Evolutionary conservation across 805 yeast genomes (phyloP), one percentile per base, ranked within the genome.

Genomic region (Wickerhamiella spandovensis): DNA sequence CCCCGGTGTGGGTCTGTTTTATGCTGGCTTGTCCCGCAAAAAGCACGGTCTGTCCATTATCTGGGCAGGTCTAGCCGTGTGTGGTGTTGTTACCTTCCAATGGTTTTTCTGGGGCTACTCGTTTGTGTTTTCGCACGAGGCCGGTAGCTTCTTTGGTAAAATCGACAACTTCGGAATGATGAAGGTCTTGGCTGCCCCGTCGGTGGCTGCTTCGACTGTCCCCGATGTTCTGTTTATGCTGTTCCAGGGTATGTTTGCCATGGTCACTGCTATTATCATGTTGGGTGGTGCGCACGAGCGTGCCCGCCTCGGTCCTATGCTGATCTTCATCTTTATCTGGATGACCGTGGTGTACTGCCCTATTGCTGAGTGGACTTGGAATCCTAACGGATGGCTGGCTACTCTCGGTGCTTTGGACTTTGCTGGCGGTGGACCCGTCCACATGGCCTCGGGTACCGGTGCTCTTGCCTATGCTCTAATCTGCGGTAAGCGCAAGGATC

Each of bases 21-120:
- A 90, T 69, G 86, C 95, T 35, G 98, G 98, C 57, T 71, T 92
- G 54, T 81, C 95, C 15, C 80, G 98, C 67, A 90, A 90, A 68
- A 86, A 89, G 67, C 97, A 92, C 61, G 95, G 97, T n/a, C 71
- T 92, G 50, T 85, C 97, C 7, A 72, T 92, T 48, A 70, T 92
- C 48, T 92, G 97, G 97, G 92, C 95, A 22, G 82, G 95, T 6
- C 70, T 92, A 64, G 88, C 87, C 84, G 87, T 94, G 20, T 80
- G 79, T 20, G 81, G 92, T 58, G 71, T 90, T 30, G 79, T 88
- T 7, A 69, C 84, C 1, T 87, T 92, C 77, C 96, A 92, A 67
- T 90, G 98, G 97, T 92, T 88, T 69, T 89, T 88, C 72, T 88
- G 97, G 96, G 98, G 97, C 55, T 90, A 84, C 68, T 85, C 97